Evolutionary conservation across 2,329 filamentous ascomycete genomes (phyloP), one percentile per base, ranked within the genome.

Genomic region (Madurella mycetomatis): DNA sequence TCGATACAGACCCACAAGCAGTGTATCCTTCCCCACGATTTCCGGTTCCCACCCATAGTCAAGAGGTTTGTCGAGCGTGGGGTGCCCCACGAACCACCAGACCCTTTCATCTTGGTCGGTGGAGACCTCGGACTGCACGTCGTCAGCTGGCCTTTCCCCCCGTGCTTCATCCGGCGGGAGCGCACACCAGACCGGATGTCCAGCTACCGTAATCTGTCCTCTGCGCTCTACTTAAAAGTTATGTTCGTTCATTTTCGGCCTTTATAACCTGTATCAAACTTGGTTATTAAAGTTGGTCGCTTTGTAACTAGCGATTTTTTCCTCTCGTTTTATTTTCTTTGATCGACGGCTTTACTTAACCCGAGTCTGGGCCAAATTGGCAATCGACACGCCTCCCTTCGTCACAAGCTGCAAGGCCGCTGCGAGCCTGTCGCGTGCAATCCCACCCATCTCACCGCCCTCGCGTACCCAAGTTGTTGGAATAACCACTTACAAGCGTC

Each of bases 11-110:
- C 25, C 25, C 25, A 25, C 25, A 3, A 25, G 25, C 25, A 7
- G 4, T 3, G 25, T n/a, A n/a, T n/a, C n/a, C n/a, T 56, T 43
- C 54, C 48, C 56, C 56, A 49, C 54, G 47, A 56, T 56, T 49
- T 51, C 48, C 44, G 44, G 46, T 48, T 52, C 17, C 44, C 48
- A 48, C 40, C 47, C 37, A 17, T 19, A 32, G 37, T 32, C 42
- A 46, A 49, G 37, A 49, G 37, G 43, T 39, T 16, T 40, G 25
- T 47, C 47, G 9, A 2, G 9, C 13, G 55, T 51, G 51, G 55
- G 53, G 47, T 34, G 16, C 48, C 54, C 50, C 45, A 30, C 44
- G 30, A 39, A 46, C 49, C 42, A 37, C 50, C 55, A 18, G 16
- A 7, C 25, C 25, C 25, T 25, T 25, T 25, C 25, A 25, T 37